Evolutionary conservation across 2,329 filamentous ascomycete species (phyloP).

Genomic region (Paramyrothecium roridum): DNA sequence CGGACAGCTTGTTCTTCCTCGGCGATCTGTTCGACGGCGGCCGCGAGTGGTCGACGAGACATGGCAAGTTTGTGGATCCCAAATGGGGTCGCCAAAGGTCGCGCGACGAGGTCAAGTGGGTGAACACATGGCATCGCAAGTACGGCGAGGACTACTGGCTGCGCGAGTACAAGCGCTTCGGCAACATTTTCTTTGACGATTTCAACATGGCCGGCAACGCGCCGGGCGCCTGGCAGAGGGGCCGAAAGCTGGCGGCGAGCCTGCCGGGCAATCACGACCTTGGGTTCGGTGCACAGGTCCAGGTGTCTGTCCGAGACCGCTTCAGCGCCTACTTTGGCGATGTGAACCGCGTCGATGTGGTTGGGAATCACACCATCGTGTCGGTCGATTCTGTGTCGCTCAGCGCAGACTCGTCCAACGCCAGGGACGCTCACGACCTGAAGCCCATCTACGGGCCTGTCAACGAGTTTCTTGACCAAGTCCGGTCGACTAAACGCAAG

Average conservation of each 20-base stretch:
- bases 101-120: conserved; percentile 45
- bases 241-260: conserved; percentile 77
- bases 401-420: conserved; percentile 62
- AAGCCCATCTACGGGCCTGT: conserved; percentile 71
- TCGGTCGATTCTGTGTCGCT: conserved; percentile 86
- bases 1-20: conserved; percentile 85
- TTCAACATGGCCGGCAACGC: conserved; percentile 58
- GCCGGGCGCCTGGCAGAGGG: conserved; percentile 57
- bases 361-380: conserved; percentile 94
- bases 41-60: conserved; percentile 82
- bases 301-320: conserved; percentile 73
- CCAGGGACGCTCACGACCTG: conserved; percentile 49
- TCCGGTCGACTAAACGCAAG: conserved; percentile 63
- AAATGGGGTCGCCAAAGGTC: conserved; percentile 54
- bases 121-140: conserved; percentile 67
- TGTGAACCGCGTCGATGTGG: conserved; percentile 83
- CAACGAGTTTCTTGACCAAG: conserved; percentile 69
- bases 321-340: conserved; percentile 90
- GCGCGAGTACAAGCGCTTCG: conserved; percentile 80
- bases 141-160: conserved; percentile 86
- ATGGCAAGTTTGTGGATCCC: conserved; percentile 57
- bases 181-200: conserved; percentile 75
- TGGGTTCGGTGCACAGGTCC: conserved; percentile 84
- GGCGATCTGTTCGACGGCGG: conserved; percentile 96
- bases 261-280: conserved; percentile 94